A percentile compares a stretch with the other conserved stretches of the same genome.
phyloP scores from a whole-genome alignment of 257 asterid species.

The Ophiorrhiza pumila region DNA sequence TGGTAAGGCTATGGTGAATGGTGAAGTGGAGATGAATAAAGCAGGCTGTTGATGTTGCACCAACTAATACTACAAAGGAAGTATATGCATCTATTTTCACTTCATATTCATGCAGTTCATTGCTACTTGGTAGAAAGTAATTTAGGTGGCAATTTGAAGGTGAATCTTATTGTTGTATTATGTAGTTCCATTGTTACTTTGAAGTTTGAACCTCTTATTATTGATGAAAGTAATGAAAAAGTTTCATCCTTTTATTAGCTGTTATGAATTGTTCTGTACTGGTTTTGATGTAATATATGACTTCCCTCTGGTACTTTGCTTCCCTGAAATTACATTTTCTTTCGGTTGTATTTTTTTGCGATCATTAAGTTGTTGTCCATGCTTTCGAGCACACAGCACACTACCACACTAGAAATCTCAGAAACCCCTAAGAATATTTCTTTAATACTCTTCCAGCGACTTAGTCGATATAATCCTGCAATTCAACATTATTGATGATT shows the following conservation, averaged over 20 bases:
- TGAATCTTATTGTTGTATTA: slow-evolving; percentile 26
- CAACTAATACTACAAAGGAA: slow-evolving; percentile 60
- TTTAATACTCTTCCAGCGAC: background rate
- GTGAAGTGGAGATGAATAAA: slow-evolving; percentile 31
- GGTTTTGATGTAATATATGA: slow-evolving; percentile 2
- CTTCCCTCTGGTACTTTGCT: background rate
- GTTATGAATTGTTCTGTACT: background rate
- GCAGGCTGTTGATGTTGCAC: slow-evolving; percentile 52
- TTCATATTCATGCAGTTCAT: slow-evolving; percentile 73
- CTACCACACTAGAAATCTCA: too few relatives aligned
- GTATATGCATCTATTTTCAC: slow-evolving; percentile 85
- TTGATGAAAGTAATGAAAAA: background rate
- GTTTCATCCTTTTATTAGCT: background rate
- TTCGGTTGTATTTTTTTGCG: too few relatives aligned
- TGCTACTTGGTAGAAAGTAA: slow-evolving; percentile 94
- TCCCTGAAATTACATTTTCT: background rate
- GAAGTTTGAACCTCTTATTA: too few relatives aligned
- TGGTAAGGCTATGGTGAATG: slow-evolving; percentile 25
- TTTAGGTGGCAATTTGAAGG: slow-evolving; percentile 17
- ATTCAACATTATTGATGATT: background rate
- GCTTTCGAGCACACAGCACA: background rate
- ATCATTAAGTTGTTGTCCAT: background rate
- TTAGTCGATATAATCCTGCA: background rate
- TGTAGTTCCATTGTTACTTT: slow-evolving; percentile 6
- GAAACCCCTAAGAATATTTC: too few relatives aligned